Base-by-base conservation (phyloP, 1,284 basidiomycete species). In the Ganoderma resinaceum region DNA sequence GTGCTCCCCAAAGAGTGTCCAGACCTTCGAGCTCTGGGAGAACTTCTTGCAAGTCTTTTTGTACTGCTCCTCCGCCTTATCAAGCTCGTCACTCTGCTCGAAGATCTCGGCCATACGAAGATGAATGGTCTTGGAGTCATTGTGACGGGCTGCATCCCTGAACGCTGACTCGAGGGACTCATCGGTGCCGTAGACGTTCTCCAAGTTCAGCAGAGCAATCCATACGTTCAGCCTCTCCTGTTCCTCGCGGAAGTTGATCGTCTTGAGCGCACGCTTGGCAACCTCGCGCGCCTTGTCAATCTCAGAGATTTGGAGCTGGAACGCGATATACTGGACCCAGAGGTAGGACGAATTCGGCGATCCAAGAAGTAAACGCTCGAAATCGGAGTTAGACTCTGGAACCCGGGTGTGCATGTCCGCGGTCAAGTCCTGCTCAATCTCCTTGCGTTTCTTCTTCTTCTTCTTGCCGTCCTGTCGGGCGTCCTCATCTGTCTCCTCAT, bases 261-360 rank as follows among this genome's bases (percentile, higher is more conserved):
- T 92, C 76, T 91, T 86, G 70, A 98, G 84, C 4, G 97, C 98
- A 37, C 95, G 90, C 64, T 89, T 87, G 20, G 91, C 97, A 61
- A 97, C 92, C 77, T 93, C 89, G 43, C 97, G 89, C 18, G 97
- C 98, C 81, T 96, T 96, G 75, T 97, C 96, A 57, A 99, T 86
- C 80, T 99, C 97, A 55, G 96, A 96, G 18, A 99, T 89, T 74
- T 97, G 95, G 5, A 99, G 85, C 73, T 97, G 95, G 89, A 99
- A 98, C 6, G 97, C 97, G 95, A 99, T 99, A 81, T 97, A 99
- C 80, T 98, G 97, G 70, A 99, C 93, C 98, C 98, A 99, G 52
- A 99, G 87, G 82, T 93, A 98, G 0, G 98, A 99, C 16, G 96
- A 98, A 80, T 98, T 96, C 4, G 98, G 98, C 0, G 97, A 97